phyloP scores from a whole-genome alignment of 2,329 filamentous ascomycete genomes.

The Aureobasidium sp. region DNA sequence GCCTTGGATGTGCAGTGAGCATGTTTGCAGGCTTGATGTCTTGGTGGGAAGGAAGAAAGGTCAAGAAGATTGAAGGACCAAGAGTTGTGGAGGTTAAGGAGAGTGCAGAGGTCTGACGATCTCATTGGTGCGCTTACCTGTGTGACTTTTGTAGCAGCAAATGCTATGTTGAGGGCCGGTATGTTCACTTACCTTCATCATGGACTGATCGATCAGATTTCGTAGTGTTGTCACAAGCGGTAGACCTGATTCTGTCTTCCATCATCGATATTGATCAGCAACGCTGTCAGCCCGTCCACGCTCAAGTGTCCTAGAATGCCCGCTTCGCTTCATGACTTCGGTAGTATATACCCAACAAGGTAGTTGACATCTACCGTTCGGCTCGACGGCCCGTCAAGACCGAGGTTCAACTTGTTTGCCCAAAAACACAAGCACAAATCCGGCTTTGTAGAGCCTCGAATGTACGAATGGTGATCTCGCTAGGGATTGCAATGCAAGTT shows the following conservation, averaged over 20 bases:
- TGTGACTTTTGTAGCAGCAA: background rate
- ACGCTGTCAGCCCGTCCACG: background rate
- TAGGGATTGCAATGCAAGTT: too few relatives aligned
- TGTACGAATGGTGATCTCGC: too few relatives aligned
- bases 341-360: too few relatives aligned
- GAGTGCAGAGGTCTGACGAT: background rate
- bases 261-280: background rate
- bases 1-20: constrained; percentile 62
- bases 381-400: background rate
- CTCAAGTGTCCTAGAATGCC: background rate
- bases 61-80: constrained; percentile 62
- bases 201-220: too few relatives aligned
- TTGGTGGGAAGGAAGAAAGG: constrained; percentile 60
- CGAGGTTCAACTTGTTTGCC: background rate
- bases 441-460: too few relatives aligned
- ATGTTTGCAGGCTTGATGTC: constrained; percentile 62
- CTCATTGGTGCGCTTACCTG: background rate
- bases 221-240: too few relatives aligned
- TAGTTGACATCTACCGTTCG: background rate
- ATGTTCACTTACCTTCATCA: background rate
- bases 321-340: background rate
- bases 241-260: too few relatives aligned
- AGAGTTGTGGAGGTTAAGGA: constrained; percentile 1
- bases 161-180: background rate
- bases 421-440: background rate